Evolutionary conservation across 495 filamentous ascomycete species (phyloP), one percentile per base, ranked within the genome.

Genomic region (Apiosordaria backusii): DNA sequence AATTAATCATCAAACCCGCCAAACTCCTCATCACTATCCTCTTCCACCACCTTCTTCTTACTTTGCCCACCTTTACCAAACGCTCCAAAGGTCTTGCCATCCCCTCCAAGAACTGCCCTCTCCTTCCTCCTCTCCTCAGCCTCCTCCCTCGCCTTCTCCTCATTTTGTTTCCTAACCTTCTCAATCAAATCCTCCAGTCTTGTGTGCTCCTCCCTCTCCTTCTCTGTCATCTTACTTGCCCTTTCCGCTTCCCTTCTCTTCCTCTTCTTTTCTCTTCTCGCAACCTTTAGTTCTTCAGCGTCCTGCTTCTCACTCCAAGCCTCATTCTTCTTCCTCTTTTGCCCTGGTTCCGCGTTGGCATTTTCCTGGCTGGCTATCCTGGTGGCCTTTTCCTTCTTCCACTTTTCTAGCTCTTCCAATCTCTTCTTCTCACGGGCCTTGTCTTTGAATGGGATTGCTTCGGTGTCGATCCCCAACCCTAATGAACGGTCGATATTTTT

Each of bases 291-390:
- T 1, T 89, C 88, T 66, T 88, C 88, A 24, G 81, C 78, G 53
- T 94, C 92, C 25, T 85, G 81, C 78, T 97, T 94, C 40, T 84
- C 84, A 74, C 89, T 96, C 95, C 95, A 99, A 2, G 95, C 89
- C 58, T 87, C 82, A 50, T 83, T 79, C 66, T 83, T 81, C 71
- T 87, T 83, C 71, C 80, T 74, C 72, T 82, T 84, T 58, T 72
- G 70, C 50, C 54, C 64, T 16, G 29, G 19, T 55, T 69, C 67
- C 79, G 78, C 66, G 4, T 77, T 79, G 25, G 88, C 72, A 1
- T 78, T 77, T 60, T 60, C 80, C 61, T 81, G 78, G 79, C 57
- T 78, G 76, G 54, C 90, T 72, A 2, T 78, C 76, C 69, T 57
- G 26, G 50, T 65, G 10, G 65, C 70, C 66, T 72, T 74, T 27